phyloP scores from a whole-genome alignment of 495 filamentous ascomycete species.

The Aspergillus heteromorphus region DNA sequence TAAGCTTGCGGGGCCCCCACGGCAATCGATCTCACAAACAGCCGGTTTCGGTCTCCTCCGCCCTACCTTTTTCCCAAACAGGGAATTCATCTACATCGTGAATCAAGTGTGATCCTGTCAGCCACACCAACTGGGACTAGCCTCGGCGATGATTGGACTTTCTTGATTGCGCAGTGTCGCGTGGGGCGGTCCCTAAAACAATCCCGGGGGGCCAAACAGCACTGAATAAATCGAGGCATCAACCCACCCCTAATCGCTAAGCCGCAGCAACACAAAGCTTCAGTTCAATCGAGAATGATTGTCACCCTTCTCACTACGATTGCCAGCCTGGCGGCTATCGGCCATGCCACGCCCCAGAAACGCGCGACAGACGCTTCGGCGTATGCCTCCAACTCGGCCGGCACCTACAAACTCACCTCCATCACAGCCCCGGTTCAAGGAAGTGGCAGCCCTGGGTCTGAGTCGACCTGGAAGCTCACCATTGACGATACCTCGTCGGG shows the following conservation, averaged over 20 bases:
- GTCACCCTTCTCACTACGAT: background rate
- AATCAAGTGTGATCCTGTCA: background rate
- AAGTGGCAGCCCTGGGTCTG: conserved; percentile 30
- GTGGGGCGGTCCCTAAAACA: background rate
- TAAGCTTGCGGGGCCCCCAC: no score
- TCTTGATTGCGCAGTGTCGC: background rate
- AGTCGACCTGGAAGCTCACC: conserved; percentile 43
- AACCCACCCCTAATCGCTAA: background rate
- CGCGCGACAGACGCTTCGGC: conserved; percentile 26
- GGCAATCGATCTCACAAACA: no score
- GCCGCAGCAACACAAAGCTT: no score
- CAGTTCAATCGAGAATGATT: background rate
- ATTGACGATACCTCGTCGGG: conserved; percentile 45
- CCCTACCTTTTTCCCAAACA: background rate
- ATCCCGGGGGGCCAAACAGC: background rate
- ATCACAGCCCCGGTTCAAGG: conserved; percentile 40
- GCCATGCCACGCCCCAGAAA: conserved; percentile 6
- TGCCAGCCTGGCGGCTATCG: background rate
- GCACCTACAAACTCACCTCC: conserved; percentile 38
- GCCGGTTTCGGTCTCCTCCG: no score
- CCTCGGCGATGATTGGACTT: background rate
- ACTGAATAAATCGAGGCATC: background rate
- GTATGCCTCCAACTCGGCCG: conserved; percentile 41
- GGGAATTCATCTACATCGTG: background rate
- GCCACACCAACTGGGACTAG: background rate